Percentiles rank a stretch among this genome's conserved stretches.
phyloP scores from a whole-genome alignment of 768 basidiomycete species.

The Boletus fagicola region DNA sequence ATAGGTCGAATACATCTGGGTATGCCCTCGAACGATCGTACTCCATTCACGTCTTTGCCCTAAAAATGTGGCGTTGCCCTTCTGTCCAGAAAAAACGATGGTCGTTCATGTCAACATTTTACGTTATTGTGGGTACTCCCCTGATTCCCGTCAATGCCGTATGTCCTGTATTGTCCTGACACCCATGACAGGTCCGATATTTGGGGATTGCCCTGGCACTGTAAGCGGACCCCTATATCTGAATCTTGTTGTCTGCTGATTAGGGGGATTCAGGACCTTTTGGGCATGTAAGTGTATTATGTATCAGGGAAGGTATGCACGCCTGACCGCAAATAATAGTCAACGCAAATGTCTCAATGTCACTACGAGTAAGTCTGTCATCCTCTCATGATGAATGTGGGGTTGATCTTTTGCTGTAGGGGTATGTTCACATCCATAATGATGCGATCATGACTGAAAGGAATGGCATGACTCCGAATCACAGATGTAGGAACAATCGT shows the following conservation, averaged over 20 bases:
- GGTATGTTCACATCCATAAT: conserved; percentile 2
- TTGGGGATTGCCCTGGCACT: conserved; percentile 17
- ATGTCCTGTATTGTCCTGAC: background rate
- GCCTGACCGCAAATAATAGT: conserved; percentile 19
- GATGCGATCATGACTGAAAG: background rate
- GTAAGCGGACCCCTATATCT: conserved; percentile 4
- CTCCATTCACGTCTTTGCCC: background rate
- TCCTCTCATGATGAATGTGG: background rate
- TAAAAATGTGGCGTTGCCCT: background rate
- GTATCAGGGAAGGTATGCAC: background rate
- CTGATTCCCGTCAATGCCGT: background rate
- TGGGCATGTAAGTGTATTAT: conserved; percentile 12
- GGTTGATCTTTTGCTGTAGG: background rate
- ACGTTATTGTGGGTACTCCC: conserved; percentile 14
- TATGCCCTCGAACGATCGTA: conserved; percentile 2
- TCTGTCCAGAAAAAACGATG: conserved; percentile 7
- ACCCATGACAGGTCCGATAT: conserved; percentile 14
- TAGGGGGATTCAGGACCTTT: conserved; percentile 2
- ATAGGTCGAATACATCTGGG: conserved; percentile 23
- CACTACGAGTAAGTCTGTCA: conserved; percentile 8
- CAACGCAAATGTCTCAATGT: conserved; percentile 19
- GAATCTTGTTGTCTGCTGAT: background rate
- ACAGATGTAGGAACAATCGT: conserved; percentile 7
- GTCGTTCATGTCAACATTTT: conserved; percentile 16
- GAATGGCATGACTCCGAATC: background rate